phyloP scores from a whole-genome alignment of 345 rosid species.

The Raphanus raphanistrum region DNA sequence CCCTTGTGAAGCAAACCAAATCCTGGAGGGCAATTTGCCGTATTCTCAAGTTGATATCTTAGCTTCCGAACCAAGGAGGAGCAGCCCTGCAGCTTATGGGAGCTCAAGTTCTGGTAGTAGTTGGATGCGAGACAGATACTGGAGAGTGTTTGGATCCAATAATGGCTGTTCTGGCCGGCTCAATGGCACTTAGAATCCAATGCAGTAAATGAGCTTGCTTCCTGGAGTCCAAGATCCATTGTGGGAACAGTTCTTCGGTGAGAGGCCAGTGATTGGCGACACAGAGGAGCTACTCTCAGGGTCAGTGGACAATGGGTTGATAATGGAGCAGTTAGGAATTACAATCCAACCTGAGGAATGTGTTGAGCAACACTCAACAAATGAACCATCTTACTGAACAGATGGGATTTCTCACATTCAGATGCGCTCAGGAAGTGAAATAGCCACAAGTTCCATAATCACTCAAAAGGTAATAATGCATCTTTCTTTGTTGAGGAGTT shows the following conservation, averaged over 20 bases:
- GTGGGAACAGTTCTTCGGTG: slow-evolving; percentile 69
- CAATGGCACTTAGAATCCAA: slow-evolving; percentile 42
- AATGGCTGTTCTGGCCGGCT: slow-evolving; percentile 45
- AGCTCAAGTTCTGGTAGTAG: slow-evolving; percentile 43
- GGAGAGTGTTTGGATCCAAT: slow-evolving; percentile 51
- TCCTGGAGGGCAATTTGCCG: slow-evolving; percentile 26
- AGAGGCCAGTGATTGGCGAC: slow-evolving; percentile 55
- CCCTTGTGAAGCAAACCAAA: neutral
- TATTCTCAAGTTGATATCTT: slow-evolving; percentile 28
- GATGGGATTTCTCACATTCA: slow-evolving; percentile 72
- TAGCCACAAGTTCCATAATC: neutral
- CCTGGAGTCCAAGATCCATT: slow-evolving; percentile 58
- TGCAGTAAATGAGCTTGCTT: slow-evolving; percentile 45
- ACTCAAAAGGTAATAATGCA: neutral
- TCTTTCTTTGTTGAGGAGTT: no score
- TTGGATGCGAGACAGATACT: slow-evolving; percentile 46
- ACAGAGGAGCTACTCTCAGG: slow-evolving; percentile 55
- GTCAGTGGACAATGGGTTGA: slow-evolving; percentile 42
- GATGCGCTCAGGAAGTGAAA: slow-evolving; percentile 40
- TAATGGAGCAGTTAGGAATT: slow-evolving; percentile 38
- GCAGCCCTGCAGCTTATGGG: slow-evolving; percentile 28
- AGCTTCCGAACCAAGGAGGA: slow-evolving; percentile 37
- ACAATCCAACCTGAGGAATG: slow-evolving; percentile 39
- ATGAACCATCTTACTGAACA: slow-evolving; percentile 71
- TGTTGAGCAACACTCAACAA: slow-evolving; percentile 52